Percentiles rank a stretch among this genome's conserved stretches.
Evolutionary conservation across 1,284 basidiomycete genomes (phyloP).

Genomic region (Cutaneotrichosporon arboriforme): DNA sequence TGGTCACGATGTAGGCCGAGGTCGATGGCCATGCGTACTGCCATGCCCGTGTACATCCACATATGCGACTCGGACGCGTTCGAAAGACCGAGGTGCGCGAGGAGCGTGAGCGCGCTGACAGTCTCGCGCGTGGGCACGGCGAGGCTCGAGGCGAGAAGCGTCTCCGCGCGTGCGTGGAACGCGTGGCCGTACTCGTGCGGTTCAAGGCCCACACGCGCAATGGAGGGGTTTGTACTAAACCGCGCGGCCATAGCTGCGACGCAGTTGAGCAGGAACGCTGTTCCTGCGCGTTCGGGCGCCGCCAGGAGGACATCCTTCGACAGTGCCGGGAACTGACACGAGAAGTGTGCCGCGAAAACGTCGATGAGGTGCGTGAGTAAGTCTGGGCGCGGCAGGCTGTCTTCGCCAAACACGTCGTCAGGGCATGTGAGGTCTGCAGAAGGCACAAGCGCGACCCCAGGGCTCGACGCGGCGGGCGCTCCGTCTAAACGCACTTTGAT

Average conservation of each 20-base stretch:
- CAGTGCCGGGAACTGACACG: slow-evolving; percentile 23
- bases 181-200: slow-evolving; percentile 11
- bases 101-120: slow-evolving; percentile 21
- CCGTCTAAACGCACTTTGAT: slow-evolving; percentile 24
- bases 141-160: slow-evolving; percentile 23
- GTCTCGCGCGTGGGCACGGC: slow-evolving; percentile 27
- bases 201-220: slow-evolving; percentile 15
- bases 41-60: slow-evolving; percentile 30
- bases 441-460: not conserved
- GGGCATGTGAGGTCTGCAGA: not conserved
- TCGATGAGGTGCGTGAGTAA: slow-evolving; percentile 24
- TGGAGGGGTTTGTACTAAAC: slow-evolving; percentile 24
- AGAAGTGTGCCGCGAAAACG: slow-evolving; percentile 24
- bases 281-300: slow-evolving; percentile 2
- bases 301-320: not conserved
- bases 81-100: slow-evolving; percentile 24
- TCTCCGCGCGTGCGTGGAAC: slow-evolving; percentile 14
- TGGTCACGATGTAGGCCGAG: slow-evolving; percentile 20
- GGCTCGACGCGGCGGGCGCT: not conserved
- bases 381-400: slow-evolving; percentile 12
- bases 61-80: slow-evolving; percentile 28
- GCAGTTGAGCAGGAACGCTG: slow-evolving; percentile 24
- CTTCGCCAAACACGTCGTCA: slow-evolving; percentile 12
- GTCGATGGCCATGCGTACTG: slow-evolving; percentile 28
- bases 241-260: slow-evolving; percentile 25